phyloP scores from a whole-genome alignment of 2,329 filamentous ascomycete genomes.

The Colletotrichum tamarilloi region DNA sequence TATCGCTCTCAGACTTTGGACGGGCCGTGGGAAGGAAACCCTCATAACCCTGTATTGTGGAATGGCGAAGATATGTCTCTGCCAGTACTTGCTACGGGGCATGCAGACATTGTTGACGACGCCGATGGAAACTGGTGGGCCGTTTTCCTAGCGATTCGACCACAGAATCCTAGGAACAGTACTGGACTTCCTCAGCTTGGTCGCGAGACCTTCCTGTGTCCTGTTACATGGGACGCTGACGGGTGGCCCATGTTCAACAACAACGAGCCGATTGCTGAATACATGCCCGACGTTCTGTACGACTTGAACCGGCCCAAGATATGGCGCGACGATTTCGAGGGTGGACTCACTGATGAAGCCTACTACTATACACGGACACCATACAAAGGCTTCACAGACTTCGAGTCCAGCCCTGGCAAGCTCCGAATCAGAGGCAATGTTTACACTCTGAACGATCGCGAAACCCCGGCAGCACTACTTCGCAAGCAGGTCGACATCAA shows the following conservation, averaged over 20 bases:
- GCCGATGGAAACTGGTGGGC: conserved; percentile 34
- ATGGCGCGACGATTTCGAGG: conserved; percentile 37
- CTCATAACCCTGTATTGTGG: conserved; percentile 33
- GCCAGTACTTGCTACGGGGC: conserved; percentile 34
- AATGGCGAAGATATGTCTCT: conserved; percentile 34
- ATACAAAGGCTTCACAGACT: conserved; percentile 35
- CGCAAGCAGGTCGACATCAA: conserved; percentile 36
- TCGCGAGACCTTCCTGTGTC: conserved; percentile 34
- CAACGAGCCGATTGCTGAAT: conserved; percentile 24
- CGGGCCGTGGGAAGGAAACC: conserved; percentile 33
- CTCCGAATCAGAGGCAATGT: conserved; percentile 30
- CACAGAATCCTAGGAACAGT: conserved; percentile 29
- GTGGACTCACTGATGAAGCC: conserved; percentile 25
- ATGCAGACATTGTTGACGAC: conserved; percentile 33
- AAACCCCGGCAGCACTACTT: conserved; percentile 31
- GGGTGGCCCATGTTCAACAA: conserved; percentile 36
- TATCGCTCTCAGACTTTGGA: conserved; percentile 25
- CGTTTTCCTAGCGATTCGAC: conserved; percentile 33
- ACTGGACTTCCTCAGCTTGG: conserved; percentile 32
- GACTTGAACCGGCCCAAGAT: conserved; percentile 20
- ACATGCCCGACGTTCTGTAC: conserved; percentile 29
- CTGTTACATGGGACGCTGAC: conserved; percentile 32
- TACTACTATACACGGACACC: conserved; percentile 35
- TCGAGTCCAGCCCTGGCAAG: conserved; percentile 27
- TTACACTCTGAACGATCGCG: conserved; percentile 33